Evolutionary conservation across 148 eudicot species (phyloP).

Genomic region (Chenopodium album): DNA sequence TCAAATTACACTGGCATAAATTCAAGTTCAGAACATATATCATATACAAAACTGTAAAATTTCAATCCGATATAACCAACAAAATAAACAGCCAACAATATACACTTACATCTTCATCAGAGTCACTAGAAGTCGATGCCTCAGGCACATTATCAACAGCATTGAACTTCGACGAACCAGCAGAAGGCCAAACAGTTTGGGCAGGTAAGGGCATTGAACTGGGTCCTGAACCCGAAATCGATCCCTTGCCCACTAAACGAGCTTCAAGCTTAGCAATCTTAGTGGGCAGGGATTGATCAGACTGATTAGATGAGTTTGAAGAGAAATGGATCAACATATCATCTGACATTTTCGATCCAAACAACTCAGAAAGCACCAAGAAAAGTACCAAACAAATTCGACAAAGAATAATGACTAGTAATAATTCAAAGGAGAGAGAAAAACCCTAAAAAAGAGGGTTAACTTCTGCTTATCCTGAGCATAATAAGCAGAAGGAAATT

Average conservation of each 20-base stretch:
- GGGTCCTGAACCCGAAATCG: conserved; percentile 23
- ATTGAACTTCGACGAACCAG: conserved; percentile 31
- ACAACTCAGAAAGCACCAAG: background rate
- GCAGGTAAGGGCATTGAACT: conserved; percentile 40
- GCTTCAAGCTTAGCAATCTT: conserved; percentile 96
- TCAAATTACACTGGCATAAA: background rate
- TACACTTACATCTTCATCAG: conserved; percentile 76
- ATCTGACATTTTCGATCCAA: conserved; percentile 62
- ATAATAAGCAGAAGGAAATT: conserved; percentile 14
- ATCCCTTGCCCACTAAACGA: conserved; percentile 79
- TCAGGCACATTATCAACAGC: conserved; percentile 38
- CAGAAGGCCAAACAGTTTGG: conserved; percentile 41
- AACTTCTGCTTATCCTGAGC: conserved; percentile 5
- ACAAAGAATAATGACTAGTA: background rate
- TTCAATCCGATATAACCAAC: background rate
- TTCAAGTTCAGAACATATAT: background rate
- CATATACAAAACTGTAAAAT: background rate
- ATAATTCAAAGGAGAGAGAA: background rate
- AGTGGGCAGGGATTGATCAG: conserved; percentile 73
- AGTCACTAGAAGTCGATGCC: conserved; percentile 56
- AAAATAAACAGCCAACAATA: background rate
- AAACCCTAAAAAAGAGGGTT: conserved; percentile 20
- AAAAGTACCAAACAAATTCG: background rate
- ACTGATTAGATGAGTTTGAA: conserved; percentile 89
- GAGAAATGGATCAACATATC: conserved; percentile 78